phyloP scores from a whole-genome alignment of 148 eudicot species.

The Chenopodium formosanum region DNA sequence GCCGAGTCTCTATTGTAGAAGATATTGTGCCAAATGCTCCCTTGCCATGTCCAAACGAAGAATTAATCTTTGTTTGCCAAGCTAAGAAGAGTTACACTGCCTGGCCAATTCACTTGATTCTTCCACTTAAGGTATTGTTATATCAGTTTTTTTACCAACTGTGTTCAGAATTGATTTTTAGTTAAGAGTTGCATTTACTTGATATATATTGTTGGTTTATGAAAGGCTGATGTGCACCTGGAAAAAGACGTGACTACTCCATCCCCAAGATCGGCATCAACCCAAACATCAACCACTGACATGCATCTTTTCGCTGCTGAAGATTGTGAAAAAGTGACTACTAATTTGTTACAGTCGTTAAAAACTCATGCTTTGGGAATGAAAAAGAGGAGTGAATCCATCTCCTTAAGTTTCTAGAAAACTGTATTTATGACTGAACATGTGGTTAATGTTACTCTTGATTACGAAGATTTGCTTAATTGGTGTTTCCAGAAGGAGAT shows the following conservation, averaged over 20 bases:
- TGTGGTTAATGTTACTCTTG: background rate
- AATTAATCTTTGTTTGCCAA: background rate
- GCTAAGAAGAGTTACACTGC: background rate
- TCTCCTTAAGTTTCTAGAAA: no score
- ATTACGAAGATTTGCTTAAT: background rate
- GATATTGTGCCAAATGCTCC: background rate
- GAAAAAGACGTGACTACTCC: background rate
- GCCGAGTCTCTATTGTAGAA: background rate
- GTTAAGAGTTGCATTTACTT: no score
- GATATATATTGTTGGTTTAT: no score
- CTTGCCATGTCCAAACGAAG: background rate
- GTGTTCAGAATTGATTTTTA: no score
- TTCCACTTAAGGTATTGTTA: background rate
- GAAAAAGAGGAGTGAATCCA: background rate
- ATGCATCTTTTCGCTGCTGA: background rate
- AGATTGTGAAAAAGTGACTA: slow-evolving; percentile 7
- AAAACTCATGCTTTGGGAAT: slow-evolving; percentile 4
- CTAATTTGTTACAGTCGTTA: background rate
- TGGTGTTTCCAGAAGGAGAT: no score
- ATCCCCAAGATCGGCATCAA: background rate
- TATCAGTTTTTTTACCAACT: no score
- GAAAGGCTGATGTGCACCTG: no score
- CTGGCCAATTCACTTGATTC: slow-evolving; percentile 2
- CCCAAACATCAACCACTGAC: background rate
- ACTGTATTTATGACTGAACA: no score